Percentiles rank a stretch among this genome's conserved stretches.
Evolutionary conservation across 2,329 filamentous ascomycete species (phyloP).

Genomic region (Fusarium mexicanum): DNA sequence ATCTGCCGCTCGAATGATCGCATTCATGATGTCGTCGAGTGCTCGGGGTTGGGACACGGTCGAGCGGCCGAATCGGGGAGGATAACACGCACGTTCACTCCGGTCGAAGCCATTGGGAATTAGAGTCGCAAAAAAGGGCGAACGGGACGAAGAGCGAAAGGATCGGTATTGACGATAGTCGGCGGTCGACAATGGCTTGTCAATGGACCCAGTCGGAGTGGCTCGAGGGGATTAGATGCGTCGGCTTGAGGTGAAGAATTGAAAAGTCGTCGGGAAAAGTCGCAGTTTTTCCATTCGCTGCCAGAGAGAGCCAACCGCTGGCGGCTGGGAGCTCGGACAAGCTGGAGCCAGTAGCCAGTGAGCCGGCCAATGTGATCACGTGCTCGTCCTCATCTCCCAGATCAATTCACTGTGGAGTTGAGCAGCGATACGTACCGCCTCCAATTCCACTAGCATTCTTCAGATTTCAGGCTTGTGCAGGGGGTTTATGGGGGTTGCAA

Average conservation of each 20-base stretch:
- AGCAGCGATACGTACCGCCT: not conserved
- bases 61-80: constrained; percentile 41
- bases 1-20: constrained; percentile 27
- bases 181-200: constrained; percentile 53
- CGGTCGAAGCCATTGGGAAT: constrained; percentile 71
- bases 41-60: constrained; percentile 32
- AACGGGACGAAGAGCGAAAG: constrained; percentile 50
- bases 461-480: constrained; percentile 13
- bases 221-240: constrained; percentile 53
- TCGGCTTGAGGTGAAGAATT: constrained; percentile 53
- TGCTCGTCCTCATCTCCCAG: constrained; percentile 14
- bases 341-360: constrained; percentile 42
- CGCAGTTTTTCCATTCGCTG: constrained; percentile 54
- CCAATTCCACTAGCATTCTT: constrained; percentile 11
- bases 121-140: constrained; percentile 55
- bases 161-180: constrained; percentile 48
- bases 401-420: constrained; percentile 13
- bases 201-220: constrained; percentile 56
- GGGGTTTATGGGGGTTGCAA: constrained; percentile 12
- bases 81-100: constrained; percentile 70
- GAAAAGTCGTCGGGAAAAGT: constrained; percentile 58
- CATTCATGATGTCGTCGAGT: constrained; percentile 24
- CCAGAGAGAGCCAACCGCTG: constrained; percentile 32
- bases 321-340: constrained; percentile 49
- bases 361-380: constrained; percentile 42